Percentiles rank a stretch among this genome's conserved stretches.
phyloP scores from a whole-genome alignment of 805 yeast species.

The Teunomyces stri region DNA sequence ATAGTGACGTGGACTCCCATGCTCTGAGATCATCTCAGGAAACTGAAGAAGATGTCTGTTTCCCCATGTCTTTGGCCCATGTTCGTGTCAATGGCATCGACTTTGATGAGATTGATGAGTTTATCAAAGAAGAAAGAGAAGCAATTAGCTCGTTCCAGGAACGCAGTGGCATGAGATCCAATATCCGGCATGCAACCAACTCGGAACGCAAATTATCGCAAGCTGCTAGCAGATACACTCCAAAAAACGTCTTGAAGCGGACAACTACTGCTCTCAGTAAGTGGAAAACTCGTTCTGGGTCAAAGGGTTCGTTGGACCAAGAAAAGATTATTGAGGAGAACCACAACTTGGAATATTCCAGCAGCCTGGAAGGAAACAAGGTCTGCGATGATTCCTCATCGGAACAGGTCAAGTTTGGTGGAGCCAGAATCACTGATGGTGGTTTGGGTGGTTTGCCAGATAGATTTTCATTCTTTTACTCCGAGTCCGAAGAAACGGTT shows the following conservation, averaged over 20 bases:
- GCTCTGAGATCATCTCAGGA: slow-evolving; percentile 81
- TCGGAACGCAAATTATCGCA: slow-evolving; percentile 11
- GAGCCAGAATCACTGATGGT: slow-evolving; percentile 31
- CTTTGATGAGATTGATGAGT: slow-evolving; percentile 86
- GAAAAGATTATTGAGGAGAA: slow-evolving; percentile 13
- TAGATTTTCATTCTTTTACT: slow-evolving; percentile 27
- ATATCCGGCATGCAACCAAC: not conserved
- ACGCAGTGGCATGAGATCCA: slow-evolving; percentile 9
- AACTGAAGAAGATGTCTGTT: slow-evolving; percentile 96
- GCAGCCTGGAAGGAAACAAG: slow-evolving; percentile 9
- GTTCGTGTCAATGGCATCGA: slow-evolving; percentile 73
- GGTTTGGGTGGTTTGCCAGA: slow-evolving; percentile 50
- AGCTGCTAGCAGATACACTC: slow-evolving; percentile 65
- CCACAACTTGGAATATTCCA: slow-evolving; percentile 19
- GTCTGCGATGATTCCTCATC: slow-evolving; percentile 18
- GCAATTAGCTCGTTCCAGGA: slow-evolving; percentile 31
- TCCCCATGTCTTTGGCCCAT: slow-evolving; percentile 90
- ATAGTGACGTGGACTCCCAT: slow-evolving; percentile 68
- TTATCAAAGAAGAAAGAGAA: slow-evolving; percentile 59
- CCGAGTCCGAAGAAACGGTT: slow-evolving; percentile 26
- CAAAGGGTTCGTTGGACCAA: too few species aligned
- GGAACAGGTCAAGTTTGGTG: slow-evolving; percentile 42
- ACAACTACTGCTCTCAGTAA: slow-evolving; percentile 5
- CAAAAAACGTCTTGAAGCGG: slow-evolving; percentile 35
- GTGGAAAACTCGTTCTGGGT: slow-evolving; percentile 1